Evolutionary conservation across 768 basidiomycete genomes (phyloP).

Genomic region (Russula brevipes): DNA sequence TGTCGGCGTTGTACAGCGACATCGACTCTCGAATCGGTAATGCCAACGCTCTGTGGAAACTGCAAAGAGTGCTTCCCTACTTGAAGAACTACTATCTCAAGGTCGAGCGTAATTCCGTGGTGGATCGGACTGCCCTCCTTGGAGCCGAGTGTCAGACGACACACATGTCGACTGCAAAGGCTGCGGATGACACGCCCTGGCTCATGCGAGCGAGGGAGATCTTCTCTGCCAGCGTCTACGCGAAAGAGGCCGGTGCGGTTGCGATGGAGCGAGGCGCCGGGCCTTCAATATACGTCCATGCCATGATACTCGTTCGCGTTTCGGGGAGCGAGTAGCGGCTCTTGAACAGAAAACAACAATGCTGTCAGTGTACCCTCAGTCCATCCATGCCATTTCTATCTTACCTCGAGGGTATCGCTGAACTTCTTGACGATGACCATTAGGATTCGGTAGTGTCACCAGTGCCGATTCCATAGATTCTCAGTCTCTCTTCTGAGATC

Average conservation of each 20-base stretch:
- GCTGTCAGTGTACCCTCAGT: too few relatives aligned
- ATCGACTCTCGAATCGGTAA: conserved; percentile 2
- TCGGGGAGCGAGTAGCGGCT: not conserved
- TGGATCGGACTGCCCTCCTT: not conserved
- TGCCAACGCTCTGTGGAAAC: not conserved
- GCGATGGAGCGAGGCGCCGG: not conserved
- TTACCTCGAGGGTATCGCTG: too few relatives aligned
- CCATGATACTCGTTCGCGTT: too few relatives aligned
- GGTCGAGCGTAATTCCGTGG: not conserved
- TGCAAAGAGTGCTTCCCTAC: not conserved
- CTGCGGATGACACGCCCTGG: not conserved
- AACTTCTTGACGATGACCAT: too few relatives aligned
- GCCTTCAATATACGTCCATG: not conserved
- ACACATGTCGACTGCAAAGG: not conserved
- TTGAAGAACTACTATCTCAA: not conserved
- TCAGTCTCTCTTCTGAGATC: too few relatives aligned
- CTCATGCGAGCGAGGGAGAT: not conserved
- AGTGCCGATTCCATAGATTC: too few relatives aligned
- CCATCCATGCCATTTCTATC: too few relatives aligned
- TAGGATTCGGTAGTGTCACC: too few relatives aligned
- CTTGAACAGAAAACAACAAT: not conserved
- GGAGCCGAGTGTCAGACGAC: not conserved
- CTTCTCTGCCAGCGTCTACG: not conserved
- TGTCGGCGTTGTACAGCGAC: conserved; percentile 4
- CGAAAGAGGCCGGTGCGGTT: not conserved